These are phyloP conservation scores for Malbranchea zuffiana DNA, from an alignment of 2,329 filamentous ascomycete species.

Conservation along the genomic window DNA sequence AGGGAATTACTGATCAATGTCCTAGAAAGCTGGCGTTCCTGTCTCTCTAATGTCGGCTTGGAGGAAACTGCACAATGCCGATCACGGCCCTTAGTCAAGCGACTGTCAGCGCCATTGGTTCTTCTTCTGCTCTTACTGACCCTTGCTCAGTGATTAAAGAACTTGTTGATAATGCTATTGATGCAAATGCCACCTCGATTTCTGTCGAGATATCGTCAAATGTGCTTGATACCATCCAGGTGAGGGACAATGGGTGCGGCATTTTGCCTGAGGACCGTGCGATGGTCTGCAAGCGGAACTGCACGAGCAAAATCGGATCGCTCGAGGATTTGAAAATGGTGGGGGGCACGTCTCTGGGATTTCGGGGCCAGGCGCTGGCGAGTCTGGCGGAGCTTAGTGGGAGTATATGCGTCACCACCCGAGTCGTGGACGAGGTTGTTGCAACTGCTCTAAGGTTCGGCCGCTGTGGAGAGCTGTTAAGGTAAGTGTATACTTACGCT, in stretches of 20 bases:
- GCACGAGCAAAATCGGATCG: slow-evolving; percentile 53
- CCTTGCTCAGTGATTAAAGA: slow-evolving; percentile 52
- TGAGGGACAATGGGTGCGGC: slow-evolving; percentile 54
- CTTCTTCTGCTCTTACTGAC: slow-evolving; percentile 47
- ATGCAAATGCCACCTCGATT: slow-evolving; percentile 49
- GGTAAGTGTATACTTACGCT: slow-evolving; percentile 30
- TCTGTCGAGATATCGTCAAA: slow-evolving; percentile 49
- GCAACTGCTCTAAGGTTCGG: slow-evolving; percentile 43
- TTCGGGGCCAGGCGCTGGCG: slow-evolving; percentile 54
- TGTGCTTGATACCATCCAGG: slow-evolving; percentile 50
- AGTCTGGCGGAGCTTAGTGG: slow-evolving; percentile 50
- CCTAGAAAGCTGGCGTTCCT: no score
- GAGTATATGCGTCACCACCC: slow-evolving; percentile 43
- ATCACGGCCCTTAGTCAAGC: slow-evolving; percentile 35
- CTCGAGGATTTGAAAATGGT: slow-evolving; percentile 46
- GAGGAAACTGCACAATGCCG: slow-evolving; percentile 34
- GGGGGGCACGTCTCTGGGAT: slow-evolving; percentile 49
- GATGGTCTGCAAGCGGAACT: slow-evolving; percentile 46
- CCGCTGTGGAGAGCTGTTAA: slow-evolving; percentile 39
- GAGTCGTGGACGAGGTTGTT: slow-evolving; percentile 46
- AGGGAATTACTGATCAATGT: no score
- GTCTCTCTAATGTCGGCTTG: no score
- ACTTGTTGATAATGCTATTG: slow-evolving; percentile 56
- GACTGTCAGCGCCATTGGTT: slow-evolving; percentile 43
- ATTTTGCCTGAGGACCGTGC: slow-evolving; percentile 46